phyloP scores from a whole-genome alignment of 306 rosid genomes.

The Elaeagnus macrophylla region DNA sequence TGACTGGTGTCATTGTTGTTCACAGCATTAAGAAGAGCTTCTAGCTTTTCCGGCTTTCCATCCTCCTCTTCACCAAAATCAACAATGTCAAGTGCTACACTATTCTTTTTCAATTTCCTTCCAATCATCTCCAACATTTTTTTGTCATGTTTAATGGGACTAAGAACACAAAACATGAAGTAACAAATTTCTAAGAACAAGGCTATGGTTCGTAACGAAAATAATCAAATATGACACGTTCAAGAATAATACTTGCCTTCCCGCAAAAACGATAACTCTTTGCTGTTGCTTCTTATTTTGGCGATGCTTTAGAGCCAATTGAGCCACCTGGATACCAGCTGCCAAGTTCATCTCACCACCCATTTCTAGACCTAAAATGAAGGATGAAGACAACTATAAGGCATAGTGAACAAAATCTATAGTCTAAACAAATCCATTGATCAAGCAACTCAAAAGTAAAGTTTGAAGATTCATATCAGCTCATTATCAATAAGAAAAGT shows the following conservation, averaged over 20 bases:
- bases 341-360: constrained; percentile 97
- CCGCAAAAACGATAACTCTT: constrained; percentile 82
- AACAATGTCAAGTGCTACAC: too few species aligned
- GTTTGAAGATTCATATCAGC: too few species aligned
- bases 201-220: too few species aligned
- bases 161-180: constrained; percentile 23
- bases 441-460: neutral
- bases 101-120: constrained; percentile 78
- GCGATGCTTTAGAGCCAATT: constrained; percentile 93
- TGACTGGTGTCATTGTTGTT: constrained; percentile 74
- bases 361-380: constrained; percentile 60
- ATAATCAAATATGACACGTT: constrained; percentile 7
- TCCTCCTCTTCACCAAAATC: constrained; percentile 95
- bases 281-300: constrained; percentile 98
- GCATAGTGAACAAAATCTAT: neutral
- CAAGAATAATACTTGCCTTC: constrained; percentile 40
- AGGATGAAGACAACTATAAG: neutral
- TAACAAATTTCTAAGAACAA: constrained; percentile 3
- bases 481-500: too few species aligned
- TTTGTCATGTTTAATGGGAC: constrained; percentile 69
- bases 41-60: constrained; percentile 73
- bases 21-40: constrained; percentile 71
- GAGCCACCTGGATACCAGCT: constrained; percentile 93
- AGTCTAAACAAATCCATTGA: neutral
- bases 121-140: constrained; percentile 82